These are phyloP conservation scores for Cryptosporidium tyzzeri DNA, from an alignment of 169 alveolate genomes.

Conservation along the genomic window DNA sequence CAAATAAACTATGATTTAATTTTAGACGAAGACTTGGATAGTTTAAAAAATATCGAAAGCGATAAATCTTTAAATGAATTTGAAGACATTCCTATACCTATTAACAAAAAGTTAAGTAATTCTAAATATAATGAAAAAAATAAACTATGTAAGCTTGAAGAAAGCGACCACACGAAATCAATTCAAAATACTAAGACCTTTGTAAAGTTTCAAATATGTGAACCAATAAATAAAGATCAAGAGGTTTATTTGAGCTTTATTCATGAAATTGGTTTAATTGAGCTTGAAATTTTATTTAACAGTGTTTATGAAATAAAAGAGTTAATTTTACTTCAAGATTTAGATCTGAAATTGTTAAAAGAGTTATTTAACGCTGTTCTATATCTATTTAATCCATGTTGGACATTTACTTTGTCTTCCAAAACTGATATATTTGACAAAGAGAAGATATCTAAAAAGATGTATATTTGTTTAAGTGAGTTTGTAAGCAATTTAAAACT, in stretches of 20 bases:
- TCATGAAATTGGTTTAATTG: not conserved
- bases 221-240: not conserved
- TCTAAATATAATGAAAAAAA: not conserved
- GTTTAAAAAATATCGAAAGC: not conserved
- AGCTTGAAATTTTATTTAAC: slow-evolving; percentile 3
- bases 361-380: not conserved
- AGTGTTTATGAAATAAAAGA: not conserved
- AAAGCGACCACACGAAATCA: not conserved
- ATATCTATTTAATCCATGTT: slow-evolving; percentile 11
- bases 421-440: not conserved
- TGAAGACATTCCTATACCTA: slow-evolving; percentile 9
- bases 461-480: not conserved
- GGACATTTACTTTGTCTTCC: not conserved
- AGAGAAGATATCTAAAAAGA: not conserved
- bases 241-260: not conserved
- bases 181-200: not conserved
- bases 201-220: not conserved
- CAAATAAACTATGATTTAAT: not conserved
- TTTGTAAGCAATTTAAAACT: not conserved
- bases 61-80: not conserved
- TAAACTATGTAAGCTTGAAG: not conserved
- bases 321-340: not conserved
- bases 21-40: too few species aligned
- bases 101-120: not conserved
- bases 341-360: not conserved